Conservation (phyloP, 1,139 yeast genomes). For the Suhomyces guaymorum region DNA sequence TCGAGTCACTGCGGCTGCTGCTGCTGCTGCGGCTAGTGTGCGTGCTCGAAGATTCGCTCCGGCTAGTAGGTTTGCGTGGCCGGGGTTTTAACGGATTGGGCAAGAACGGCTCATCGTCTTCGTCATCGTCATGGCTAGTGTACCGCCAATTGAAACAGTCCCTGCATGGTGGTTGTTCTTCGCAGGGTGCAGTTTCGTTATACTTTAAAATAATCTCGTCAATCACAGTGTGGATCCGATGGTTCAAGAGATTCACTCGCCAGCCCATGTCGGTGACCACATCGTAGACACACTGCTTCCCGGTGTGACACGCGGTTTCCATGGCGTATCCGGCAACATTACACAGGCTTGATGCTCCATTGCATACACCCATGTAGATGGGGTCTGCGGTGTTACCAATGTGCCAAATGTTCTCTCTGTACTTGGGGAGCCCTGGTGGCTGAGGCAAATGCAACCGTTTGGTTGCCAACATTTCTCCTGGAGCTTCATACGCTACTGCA, state of each 20-base stretch:
- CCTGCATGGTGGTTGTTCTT: slow-evolving; percentile 72
- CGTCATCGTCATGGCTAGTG: slow-evolving; percentile 52
- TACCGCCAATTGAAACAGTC: slow-evolving; percentile 95
- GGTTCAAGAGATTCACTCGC: slow-evolving; percentile 86
- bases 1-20: too few species aligned
- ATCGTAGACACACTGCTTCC: slow-evolving; percentile 84
- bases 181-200: slow-evolving; percentile 76
- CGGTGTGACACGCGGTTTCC: slow-evolving; percentile 96
- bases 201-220: slow-evolving; percentile 74
- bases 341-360: slow-evolving; percentile 90
- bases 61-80: slow-evolving; percentile 1
- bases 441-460: slow-evolving; percentile 83
- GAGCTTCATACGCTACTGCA: slow-evolving; percentile 87
- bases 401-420: slow-evolving; percentile 88
- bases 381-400: slow-evolving; percentile 98
- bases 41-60: too few species aligned
- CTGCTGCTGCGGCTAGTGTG: too few species aligned
- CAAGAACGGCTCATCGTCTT: slow-evolving; percentile 38
- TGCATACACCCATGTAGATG: slow-evolving; percentile 93
- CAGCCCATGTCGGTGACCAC: slow-evolving; percentile 88
- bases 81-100: slow-evolving; percentile 41
- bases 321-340: slow-evolving; percentile 94
- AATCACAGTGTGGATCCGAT: slow-evolving; percentile 87
- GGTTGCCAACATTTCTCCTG: slow-evolving; percentile 87
- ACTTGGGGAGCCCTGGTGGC: slow-evolving; percentile 86